Base-by-base conservation (phyloP, 441 rosid species). In the Gossypium schwendimanii region DNA sequence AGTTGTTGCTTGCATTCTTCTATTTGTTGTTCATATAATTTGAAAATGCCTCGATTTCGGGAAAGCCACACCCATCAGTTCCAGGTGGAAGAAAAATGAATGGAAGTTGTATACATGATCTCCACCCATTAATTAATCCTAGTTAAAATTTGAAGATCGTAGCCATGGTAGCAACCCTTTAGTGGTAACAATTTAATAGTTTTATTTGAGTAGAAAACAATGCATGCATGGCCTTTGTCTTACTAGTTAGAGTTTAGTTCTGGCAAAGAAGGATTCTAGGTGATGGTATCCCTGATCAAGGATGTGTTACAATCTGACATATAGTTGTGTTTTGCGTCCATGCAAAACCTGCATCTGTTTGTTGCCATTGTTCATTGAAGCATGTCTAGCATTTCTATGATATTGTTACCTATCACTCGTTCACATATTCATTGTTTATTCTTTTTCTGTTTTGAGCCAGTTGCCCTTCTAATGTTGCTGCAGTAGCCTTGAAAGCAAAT, bases 391-490 rank as follows among this genome's bases (percentile, higher is more conserved):
- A 50, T 67, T 67, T 67, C 10, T 50, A 15, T 17, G 71, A 67
- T 67, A 26, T 28, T 26, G 59, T 28, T 50, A 28, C 12, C 45
- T 67, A n/a, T 50, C 15, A 15, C 45, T 49, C n/a, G 26, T 23
- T n/a, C 9, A 50, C 60, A 4, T 66, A 24, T 66, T n/a, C 23
- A 1, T 36, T 63, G 52, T 57, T 39, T 10, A 53, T 57, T 70
- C 10, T 45, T 50, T 59, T 69, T 74, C 70, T 75, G 61, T 58
- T 63, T 68, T 45, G 81, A 57, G 70, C 78, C 84, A 95, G 96
- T 83, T 87, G 87, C 60, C 97, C 97, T 12, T 84, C 97, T 80
- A 79, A 69, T 73, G 89, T 91, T 74, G 91, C 88, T 72, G 82
- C 86, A 57, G 81, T 83, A 68, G 87, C 78, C 71, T 57, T 90